Percentiles rank a stretch among this genome's conserved stretches.
Evolutionary conservation across 345 rosid species (phyloP).

Genomic region (Eucalyptus lansdowneana): DNA sequence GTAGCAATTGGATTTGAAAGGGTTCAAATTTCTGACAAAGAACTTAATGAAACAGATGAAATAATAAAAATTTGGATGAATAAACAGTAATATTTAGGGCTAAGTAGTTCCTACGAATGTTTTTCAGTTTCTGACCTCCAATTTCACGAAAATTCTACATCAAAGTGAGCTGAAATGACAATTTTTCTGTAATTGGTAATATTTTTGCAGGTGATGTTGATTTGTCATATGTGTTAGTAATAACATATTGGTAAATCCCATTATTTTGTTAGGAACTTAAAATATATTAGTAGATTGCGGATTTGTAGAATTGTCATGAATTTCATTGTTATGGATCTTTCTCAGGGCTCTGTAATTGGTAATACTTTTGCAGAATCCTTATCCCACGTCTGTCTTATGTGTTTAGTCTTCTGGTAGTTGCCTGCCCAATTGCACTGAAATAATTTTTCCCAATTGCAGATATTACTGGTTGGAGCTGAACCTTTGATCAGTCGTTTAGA

Average conservation of each 20-base stretch:
- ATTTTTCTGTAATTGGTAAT: neutral
- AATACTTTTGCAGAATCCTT: neutral
- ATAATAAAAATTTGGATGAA: neutral
- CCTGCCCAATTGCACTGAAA: neutral
- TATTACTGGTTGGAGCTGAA: slow-evolving; percentile 80
- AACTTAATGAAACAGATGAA: neutral
- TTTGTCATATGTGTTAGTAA: neutral
- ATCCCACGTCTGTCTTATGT: too few relatives aligned
- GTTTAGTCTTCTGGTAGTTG: neutral
- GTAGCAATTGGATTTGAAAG: neutral
- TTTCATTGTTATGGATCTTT: neutral
- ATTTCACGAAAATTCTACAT: neutral
- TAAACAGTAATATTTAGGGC: neutral
- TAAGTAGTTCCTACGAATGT: neutral
- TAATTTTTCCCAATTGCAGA: slow-evolving; percentile 29
- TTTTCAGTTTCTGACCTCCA: neutral
- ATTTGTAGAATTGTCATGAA: neutral
- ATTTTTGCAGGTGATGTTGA: neutral
- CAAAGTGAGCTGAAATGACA: neutral
- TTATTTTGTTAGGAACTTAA: neutral
- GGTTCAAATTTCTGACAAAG: neutral
- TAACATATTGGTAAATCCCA: neutral
- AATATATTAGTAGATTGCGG: neutral
- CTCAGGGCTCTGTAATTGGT: neutral
- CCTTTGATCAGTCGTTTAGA: slow-evolving; percentile 63